Evolutionary conservation across 2,329 filamentous ascomycete species (phyloP), one percentile per base, ranked within the genome.

Genomic region (Fusarium pilosicola): DNA sequence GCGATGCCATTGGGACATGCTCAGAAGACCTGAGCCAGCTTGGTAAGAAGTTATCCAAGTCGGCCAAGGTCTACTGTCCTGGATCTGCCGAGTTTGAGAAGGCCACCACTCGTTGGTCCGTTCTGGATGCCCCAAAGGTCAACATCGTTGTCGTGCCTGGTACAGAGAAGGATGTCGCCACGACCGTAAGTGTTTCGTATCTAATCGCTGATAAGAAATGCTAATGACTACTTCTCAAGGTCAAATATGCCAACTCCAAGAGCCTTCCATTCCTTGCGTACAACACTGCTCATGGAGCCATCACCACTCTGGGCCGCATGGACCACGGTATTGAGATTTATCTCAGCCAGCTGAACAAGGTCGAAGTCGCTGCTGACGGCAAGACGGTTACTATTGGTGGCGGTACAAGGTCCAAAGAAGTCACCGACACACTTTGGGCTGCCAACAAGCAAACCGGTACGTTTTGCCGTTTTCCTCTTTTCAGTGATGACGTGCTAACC

Each of bases 201-300:
- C 18, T 3, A 6, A 6, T 6, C 1, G 5, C 0, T 1, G 6
- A 7, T 20, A 3, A 6, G 2, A 8, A 24, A 7, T 52, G 30
- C 34, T 68, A 24, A 51, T n/a, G 8, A 10, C 2, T 15, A 5
- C 10, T 12, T 18, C 10, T 44, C 2, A 18, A 58, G 80, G 76
- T 82, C 34, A 80, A 79, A 56, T 89, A 82, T 66, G 87, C 88
- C 46, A 87, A 86, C 71, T 74, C 81, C 42, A 78, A 83, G 51
- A 74, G 81, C 4, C 64, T 88, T 6, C 86, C 88, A 0, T 88
- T 90, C 69, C 83, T 90, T 6, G 84, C 87, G 1, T 85, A 82
- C 76, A 88, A 87, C 74, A 86, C 86, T 20, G 84, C 81, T 5
- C 88, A 90, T 65, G 88, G 88, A 7, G 81, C 85, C 7, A 81